Conservation (phyloP, 2,329 filamentous ascomycete genomes). For the Thielaviopsis ethacetica region DNA sequence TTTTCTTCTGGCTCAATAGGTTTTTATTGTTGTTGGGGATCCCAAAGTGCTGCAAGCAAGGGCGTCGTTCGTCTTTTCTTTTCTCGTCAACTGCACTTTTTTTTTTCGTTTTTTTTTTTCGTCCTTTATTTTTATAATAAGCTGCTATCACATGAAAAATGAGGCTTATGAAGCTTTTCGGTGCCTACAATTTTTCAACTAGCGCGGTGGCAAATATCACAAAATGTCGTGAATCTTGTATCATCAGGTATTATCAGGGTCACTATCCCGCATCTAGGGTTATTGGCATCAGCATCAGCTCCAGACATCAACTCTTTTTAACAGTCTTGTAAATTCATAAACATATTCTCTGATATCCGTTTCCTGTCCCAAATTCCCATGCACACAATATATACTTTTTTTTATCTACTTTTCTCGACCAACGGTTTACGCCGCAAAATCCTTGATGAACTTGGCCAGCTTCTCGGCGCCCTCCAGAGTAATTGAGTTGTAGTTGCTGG, state of each 20-base stretch:
- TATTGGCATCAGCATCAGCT: not conserved
- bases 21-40: too few species aligned
- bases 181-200: too few species aligned
- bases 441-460: constrained; percentile 44
- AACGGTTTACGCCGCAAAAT: constrained; percentile 25
- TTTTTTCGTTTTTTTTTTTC: too few species aligned
- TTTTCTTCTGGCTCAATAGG: too few species aligned
- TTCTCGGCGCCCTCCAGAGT: constrained; percentile 49
- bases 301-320: not conserved
- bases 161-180: too few species aligned
- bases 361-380: not conserved
- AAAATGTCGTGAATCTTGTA: not conserved
- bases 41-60: too few species aligned
- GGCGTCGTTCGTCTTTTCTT: too few species aligned
- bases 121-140: too few species aligned
- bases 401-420: not conserved
- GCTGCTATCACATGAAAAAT: too few species aligned
- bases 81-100: too few species aligned
- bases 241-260: not conserved
- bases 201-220: not conserved
- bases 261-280: not conserved
- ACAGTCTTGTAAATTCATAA: not conserved
- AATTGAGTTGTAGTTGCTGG: constrained; percentile 81
- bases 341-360: not conserved
- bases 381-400: not conserved